Conservation (phyloP, 768 basidiomycete genomes). For the Boletus tomentosulus region DNA sequence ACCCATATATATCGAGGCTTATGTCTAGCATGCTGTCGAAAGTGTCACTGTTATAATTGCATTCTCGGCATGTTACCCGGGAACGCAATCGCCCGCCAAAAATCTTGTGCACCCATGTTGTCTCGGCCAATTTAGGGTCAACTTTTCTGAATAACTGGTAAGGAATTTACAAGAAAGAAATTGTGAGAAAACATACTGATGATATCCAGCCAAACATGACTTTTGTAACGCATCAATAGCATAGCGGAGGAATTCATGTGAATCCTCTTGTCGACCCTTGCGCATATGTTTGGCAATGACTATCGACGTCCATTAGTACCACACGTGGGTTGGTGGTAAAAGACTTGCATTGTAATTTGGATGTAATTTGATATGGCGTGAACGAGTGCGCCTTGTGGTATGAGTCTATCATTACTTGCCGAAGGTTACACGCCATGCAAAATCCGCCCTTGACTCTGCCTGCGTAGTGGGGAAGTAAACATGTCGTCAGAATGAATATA, state of each 20-base stretch:
- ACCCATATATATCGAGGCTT: constrained; percentile 79
- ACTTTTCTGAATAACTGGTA: constrained; percentile 49
- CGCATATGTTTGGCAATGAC: constrained; percentile 91
- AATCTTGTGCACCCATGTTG: constrained; percentile 91
- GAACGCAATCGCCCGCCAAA: constrained; percentile 93
- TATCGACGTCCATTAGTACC: constrained; percentile 29
- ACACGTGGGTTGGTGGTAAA: background rate
- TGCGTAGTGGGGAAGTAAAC: constrained; percentile 18
- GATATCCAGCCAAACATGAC: constrained; percentile 66
- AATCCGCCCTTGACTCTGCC: constrained; percentile 47
- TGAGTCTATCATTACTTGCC: constrained; percentile 51
- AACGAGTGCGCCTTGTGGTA: constrained; percentile 48
- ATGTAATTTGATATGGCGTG: constrained; percentile 61
- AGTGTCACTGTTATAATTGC: constrained; percentile 88
- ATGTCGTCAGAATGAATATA: background rate
- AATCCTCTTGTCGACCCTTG: constrained; percentile 91
- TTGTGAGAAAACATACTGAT: constrained; percentile 50
- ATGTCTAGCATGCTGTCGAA: constrained; percentile 94
- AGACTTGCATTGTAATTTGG: constrained; percentile 63
- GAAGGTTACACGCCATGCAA: constrained; percentile 78
- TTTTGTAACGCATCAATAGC: constrained; percentile 89
- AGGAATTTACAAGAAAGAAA: constrained; percentile 1
- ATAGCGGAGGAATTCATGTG: constrained; percentile 96
- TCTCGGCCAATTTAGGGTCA: constrained; percentile 68
- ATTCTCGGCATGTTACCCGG: constrained; percentile 80